Base-by-base conservation (phyloP, 495 filamentous ascomycete genomes). In the Aspergillus nanangensis region DNA sequence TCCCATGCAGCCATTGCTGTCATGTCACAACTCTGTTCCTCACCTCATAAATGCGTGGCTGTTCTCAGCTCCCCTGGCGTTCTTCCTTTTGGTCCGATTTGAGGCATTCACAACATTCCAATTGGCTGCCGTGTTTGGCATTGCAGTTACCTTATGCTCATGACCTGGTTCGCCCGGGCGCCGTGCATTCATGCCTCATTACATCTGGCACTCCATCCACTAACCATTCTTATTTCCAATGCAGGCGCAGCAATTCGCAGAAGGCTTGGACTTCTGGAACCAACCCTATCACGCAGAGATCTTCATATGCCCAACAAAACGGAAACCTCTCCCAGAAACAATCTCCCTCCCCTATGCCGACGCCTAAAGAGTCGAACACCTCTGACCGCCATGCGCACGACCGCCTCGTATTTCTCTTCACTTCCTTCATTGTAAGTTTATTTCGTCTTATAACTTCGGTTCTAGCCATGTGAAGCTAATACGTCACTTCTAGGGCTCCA, bases 361-460 rank as follows among this genome's bases (percentile, higher is more conserved):
- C 57, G 23, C 50, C 66, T 23, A 71, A 72, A 56, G 81, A 82
- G 47, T 69, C 72, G 20, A 77, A 73, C 48, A 77, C 76, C 4
- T 58, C 77, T 11, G 84, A 87, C 47, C 78, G 71, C 47, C 80
- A 83, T 58, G 74, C 81, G 17, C 77, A 84, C 58, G 82, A 87
- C 55, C 75, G 84, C 44, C 71, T 84, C 11, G 53, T 83, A 33
- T 86, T 79, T 62, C 56, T 87, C 18, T 57, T 86, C 15, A 77
- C 78, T 21, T 80, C 77, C 50, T 78, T 80, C 39, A 76, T 78
- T 51, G 84, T 87, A 76, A 62, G 81, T 69, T 42, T 34, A 39
- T 15, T 11, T 10, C 5, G 19, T 47, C n/a, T 33, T 41, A 33
- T 19, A n/a, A n/a, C 24, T 21, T 35, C 17, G 8, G 23, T 35